Percentiles rank a stretch among this genome's conserved stretches.
Conservation (phyloP, 2,329 filamentous ascomycete species). For the Cadophora sp. region DNA sequence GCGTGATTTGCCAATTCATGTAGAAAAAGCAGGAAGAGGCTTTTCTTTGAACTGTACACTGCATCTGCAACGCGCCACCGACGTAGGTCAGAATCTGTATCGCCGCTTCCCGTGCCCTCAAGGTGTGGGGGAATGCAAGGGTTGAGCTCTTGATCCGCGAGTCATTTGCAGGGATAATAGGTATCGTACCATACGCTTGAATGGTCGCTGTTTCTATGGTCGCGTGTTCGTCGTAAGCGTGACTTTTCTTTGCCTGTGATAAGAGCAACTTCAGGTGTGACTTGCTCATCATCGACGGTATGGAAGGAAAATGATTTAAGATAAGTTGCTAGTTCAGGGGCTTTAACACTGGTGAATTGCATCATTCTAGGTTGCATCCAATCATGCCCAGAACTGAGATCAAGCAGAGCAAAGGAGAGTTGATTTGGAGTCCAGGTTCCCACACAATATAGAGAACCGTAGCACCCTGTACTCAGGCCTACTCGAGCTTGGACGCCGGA, state of each 20-base stretch:
- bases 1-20: conserved; percentile 11
- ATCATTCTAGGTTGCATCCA: neutral
- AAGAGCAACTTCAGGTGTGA: neutral
- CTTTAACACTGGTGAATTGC: too few species aligned
- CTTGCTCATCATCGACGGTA: neutral
- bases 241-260: neutral
- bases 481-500: neutral
- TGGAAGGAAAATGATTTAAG: neutral
- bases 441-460: neutral
- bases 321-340: too few species aligned
- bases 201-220: conserved; percentile 3
- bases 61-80: neutral
- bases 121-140: conserved; percentile 3
- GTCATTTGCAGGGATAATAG: neutral
- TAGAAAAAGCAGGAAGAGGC: conserved; percentile 1
- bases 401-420: too few species aligned
- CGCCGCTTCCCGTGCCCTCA: neutral
- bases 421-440: neutral
- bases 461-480: too few species aligned
- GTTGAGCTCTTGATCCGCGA: neutral
- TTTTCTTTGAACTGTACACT: neutral
- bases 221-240: neutral
- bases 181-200: neutral
- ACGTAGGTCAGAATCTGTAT: conserved; percentile 9
- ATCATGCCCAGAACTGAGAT: too few species aligned